These are phyloP conservation scores for Apiotrichum brassicae DNA, from an alignment of 1,284 basidiomycete species.

Conservation along the genomic window DNA sequence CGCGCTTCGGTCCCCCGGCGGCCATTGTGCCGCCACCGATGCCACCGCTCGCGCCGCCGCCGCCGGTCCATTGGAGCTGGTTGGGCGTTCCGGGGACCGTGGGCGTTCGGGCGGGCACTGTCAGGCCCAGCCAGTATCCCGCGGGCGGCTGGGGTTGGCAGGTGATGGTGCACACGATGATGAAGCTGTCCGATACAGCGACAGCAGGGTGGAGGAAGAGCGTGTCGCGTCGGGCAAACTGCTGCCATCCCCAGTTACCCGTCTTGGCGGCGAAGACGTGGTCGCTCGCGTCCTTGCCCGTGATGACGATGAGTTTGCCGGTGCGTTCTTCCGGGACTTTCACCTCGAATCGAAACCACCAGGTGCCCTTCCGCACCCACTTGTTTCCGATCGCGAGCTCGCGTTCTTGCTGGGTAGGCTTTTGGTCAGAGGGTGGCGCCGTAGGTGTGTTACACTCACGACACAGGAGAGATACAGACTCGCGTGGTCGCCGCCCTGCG, in stretches of 20 bases:
- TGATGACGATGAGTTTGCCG: slow-evolving; percentile 27
- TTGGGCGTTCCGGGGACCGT: slow-evolving; percentile 5
- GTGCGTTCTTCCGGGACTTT: slow-evolving; percentile 49
- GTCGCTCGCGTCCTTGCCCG: slow-evolving; percentile 71
- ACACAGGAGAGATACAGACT: slow-evolving; percentile 74
- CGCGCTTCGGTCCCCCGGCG: slow-evolving; percentile 33
- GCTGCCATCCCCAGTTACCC: slow-evolving; percentile 76
- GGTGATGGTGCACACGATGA: slow-evolving; percentile 72
- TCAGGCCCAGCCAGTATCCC: slow-evolving; percentile 41
- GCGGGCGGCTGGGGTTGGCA: slow-evolving; percentile 59
- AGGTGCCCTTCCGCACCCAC: slow-evolving; percentile 76
- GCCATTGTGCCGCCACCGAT: slow-evolving; percentile 39
- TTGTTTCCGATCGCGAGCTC: slow-evolving; percentile 60
- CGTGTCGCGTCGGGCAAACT: slow-evolving; percentile 65
- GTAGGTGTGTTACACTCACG: slow-evolving; percentile 48
- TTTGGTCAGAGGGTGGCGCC: background rate
- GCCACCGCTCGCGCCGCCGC: slow-evolving; percentile 36
- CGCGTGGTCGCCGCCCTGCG: slow-evolving; percentile 53
- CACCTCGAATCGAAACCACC: slow-evolving; percentile 77
- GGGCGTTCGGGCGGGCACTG: slow-evolving; percentile 15
- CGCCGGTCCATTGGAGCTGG: slow-evolving; percentile 26
- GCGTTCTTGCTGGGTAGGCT: slow-evolving; percentile 66
- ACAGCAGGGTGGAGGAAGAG: slow-evolving; percentile 62
- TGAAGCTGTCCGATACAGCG: slow-evolving; percentile 56
- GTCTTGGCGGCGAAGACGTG: slow-evolving; percentile 78